Evolutionary conservation across 2,329 filamentous ascomycete genomes (phyloP), one percentile per base, ranked within the genome.

Genomic region (Huntiella decipiens): DNA sequence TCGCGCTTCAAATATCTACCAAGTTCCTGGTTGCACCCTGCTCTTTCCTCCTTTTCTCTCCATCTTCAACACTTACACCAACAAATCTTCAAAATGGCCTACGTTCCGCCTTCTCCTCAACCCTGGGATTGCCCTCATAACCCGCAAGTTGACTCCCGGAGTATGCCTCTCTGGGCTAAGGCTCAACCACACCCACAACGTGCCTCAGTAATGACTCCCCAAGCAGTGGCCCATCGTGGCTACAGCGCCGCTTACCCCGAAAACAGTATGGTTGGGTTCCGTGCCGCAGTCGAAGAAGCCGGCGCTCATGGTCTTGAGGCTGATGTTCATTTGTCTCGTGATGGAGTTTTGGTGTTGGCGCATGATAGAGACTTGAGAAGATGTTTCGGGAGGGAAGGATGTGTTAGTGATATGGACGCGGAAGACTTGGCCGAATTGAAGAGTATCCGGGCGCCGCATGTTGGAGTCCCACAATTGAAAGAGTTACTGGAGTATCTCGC

Each of bases 301-400:
- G 84, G 84, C 15, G 75, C 82, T 0, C 74, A 92, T 55, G 88
- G 81, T 0, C 65, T 96, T 22, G 88, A 96, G 64, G 92, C 85
- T 13, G 88, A 96, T 56, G 61, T 95, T 6, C 87, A 92, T 58
- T 62, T 95, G 32, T 79, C 83, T 11, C 75, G 71, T 51, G 88
- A 96, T 56, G 78, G 79, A 5, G 77, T 93, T 0, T 81, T 93
- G 1, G 83, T 96, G 7, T 63, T 96, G 36, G 84, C 80, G 39
- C 86, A 92, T 66, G 87, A 95, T 57, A 65, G 73, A 4, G 77
- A 74, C 2, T 66, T 95, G 32, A 78, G 82, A 59, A 73, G 88
- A 40, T 93, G 85, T 60, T 95, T 82, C 58, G 86, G 86, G 10
- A 63, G 74, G n/a, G 66, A 79, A 31, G 69, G 77, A 32, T 78